These are phyloP conservation scores for Metschnikowia peoriensis DNA, from an alignment of 805 yeast species.

Conservation along the genomic window DNA sequence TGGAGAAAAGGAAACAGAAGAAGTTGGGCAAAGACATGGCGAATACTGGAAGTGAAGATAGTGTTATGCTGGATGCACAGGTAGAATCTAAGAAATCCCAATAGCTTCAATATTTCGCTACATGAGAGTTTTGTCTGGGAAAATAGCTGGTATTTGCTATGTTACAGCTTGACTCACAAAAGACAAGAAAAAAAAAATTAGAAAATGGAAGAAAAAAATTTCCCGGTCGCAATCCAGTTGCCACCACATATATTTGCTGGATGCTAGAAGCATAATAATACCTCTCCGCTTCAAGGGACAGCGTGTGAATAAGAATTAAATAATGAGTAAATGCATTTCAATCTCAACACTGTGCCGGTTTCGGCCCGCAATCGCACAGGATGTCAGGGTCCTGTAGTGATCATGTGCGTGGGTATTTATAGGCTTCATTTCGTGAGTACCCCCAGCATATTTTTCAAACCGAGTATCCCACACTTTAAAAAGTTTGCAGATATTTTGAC, in stretches of 20 bases:
- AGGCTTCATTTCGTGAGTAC: too few species aligned
- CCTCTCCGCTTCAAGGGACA: not conserved
- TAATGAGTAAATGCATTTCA: not conserved
- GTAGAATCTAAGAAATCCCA: not conserved
- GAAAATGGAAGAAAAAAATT: not conserved
- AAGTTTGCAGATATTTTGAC: too few species aligned
- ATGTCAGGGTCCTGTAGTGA: too few species aligned
- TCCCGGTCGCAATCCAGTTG: not conserved
- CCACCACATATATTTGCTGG: not conserved
- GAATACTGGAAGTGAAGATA: not conserved
- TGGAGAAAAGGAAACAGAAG: slow-evolving; percentile 20
- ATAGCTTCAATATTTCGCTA: not conserved
- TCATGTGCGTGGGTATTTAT: too few species aligned
- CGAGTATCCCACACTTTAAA: too few species aligned
- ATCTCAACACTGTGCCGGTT: not conserved
- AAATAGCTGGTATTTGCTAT: too few species aligned
- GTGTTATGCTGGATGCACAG: not conserved
- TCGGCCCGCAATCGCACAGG: not conserved
- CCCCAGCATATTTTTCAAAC: too few species aligned
- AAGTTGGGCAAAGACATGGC: slow-evolving; percentile 5
- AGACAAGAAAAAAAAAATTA: not conserved
- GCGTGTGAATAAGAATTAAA: not conserved
- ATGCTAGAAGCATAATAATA: not conserved
- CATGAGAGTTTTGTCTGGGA: too few species aligned
- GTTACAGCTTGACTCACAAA: not conserved